Base-by-base conservation (phyloP, 257 asterid species). In the Jacaranda mimosifolia region DNA sequence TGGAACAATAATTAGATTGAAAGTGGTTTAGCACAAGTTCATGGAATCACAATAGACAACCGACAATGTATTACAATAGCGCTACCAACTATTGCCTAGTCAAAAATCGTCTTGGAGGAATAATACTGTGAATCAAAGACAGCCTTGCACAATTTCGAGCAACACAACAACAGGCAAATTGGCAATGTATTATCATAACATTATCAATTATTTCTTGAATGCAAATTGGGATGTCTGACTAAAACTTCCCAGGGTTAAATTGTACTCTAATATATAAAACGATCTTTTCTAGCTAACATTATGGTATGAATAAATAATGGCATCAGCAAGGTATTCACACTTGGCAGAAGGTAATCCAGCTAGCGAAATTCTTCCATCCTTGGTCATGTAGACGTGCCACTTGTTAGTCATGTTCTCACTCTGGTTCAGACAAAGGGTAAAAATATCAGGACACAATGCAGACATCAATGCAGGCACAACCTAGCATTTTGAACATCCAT, bases 331-430 rank as follows among this genome's bases (percentile, higher is more conserved):
- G 83, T 91, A 91, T 81, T 93, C 95, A 18, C 99, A 95, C 80
- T 95, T 95, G 68, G 97, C 96, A 21, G 94, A 87, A 67, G 99
- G 89, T 70, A 95, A 70, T 76, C 99, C 99, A 48, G 99, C 99
- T 66, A 95, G 83, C 5, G 99, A 95, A 84, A 93, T 95, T 83
- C 98, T 90, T 70, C 99, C 98, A 48, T 93, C 97, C 83, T 91
- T 93, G 53, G 98, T 95, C 98, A 93, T 93, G 92, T 95, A 95
- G 36, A 93, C 84, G 64, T 91, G 98, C 99, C 99, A 95, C 82
- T 93, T 90, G 82, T 83, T 77, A 71, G 92, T 88, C 97, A 93
- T 93, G 94, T 90, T 93, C 11, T 95, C 97, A 68, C 93, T 86
- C 99, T 95, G 93, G 62, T 63, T 75, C 72, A 74, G 9, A 9